These are phyloP conservation scores for Jamesozyma spencerorum DNA, from an alignment of 805 yeast species.

Conservation along the genomic window DNA sequence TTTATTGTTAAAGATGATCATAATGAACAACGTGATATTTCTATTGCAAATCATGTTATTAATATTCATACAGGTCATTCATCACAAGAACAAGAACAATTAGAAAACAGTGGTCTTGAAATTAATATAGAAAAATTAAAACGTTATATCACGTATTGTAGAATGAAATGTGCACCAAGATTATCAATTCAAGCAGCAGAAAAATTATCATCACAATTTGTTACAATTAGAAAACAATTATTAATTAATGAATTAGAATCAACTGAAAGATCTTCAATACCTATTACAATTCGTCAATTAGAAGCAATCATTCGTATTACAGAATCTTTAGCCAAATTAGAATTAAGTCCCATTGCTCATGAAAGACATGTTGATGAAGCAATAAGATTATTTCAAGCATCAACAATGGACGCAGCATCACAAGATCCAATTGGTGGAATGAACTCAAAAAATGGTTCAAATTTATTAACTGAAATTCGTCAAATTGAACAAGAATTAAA, in stretches of 20 bases:
- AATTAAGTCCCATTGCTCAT: slow-evolving; percentile 71
- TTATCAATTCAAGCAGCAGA: slow-evolving; percentile 84
- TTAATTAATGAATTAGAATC: slow-evolving; percentile 72
- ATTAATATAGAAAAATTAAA: slow-evolving; percentile 87
- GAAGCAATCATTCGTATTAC: slow-evolving; percentile 96
- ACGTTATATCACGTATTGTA: slow-evolving; percentile 83
- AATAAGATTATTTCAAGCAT: slow-evolving; percentile 84
- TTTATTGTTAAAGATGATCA: slow-evolving; percentile 95
- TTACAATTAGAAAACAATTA: slow-evolving; percentile 75
- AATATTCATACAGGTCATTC: slow-evolving; percentile 80
- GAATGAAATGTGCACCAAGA: slow-evolving; percentile 86
- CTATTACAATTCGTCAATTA: slow-evolving; percentile 93
- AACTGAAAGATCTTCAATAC: slow-evolving; percentile 87
- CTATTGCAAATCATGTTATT: slow-evolving; percentile 92
- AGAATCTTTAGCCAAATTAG: slow-evolving; percentile 84
- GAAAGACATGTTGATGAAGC: slow-evolving; percentile 94
- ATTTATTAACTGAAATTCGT: slow-evolving; percentile 60
- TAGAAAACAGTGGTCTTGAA: slow-evolving; percentile 58
- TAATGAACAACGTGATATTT: slow-evolving; percentile 70
- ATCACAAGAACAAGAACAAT: slow-evolving; percentile 34
- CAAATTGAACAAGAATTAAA: slow-evolving; percentile 76
- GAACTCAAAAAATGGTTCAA: slow-evolving; percentile 44
- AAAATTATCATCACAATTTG: slow-evolving; percentile 83
- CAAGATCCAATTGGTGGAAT: slow-evolving; percentile 41
- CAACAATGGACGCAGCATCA: slow-evolving; percentile 90